phyloP scores from a whole-genome alignment of 768 basidiomycete genomes.

The Termitomyces bulborhizus region DNA sequence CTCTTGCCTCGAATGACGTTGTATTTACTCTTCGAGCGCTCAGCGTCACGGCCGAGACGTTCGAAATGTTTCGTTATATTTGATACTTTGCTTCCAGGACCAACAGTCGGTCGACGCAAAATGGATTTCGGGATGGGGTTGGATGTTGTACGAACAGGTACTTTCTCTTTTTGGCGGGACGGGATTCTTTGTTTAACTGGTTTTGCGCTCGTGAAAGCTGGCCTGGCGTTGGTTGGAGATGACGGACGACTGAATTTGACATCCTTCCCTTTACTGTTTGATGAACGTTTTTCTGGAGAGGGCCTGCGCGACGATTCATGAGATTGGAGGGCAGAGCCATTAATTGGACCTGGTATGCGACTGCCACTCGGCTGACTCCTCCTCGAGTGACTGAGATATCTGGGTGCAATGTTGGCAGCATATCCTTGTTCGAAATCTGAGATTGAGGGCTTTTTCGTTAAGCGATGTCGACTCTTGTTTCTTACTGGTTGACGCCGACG shows the following conservation, averaged over 20 bases:
- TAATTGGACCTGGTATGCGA: constrained; percentile 51
- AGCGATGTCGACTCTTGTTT: constrained; percentile 44
- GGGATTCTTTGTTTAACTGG: constrained; percentile 31
- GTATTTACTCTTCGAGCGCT: constrained; percentile 72
- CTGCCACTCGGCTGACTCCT: constrained; percentile 32
- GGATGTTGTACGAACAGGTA: constrained; percentile 18
- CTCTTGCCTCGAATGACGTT: constrained; percentile 82
- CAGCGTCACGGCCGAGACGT: constrained; percentile 67
- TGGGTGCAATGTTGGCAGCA: constrained; percentile 86
- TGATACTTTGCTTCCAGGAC: constrained; percentile 66
- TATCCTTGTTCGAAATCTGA: constrained; percentile 92
- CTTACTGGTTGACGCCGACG: constrained; percentile 35
- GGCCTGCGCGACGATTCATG: constrained; percentile 53
- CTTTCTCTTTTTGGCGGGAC: constrained; percentile 34
- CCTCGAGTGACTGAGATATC: constrained; percentile 54
- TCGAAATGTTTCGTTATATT: constrained; percentile 91
- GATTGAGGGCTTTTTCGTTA: constrained; percentile 50
- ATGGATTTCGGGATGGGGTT: constrained; percentile 41
- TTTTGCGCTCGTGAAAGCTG: constrained; percentile 23
- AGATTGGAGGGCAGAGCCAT: constrained; percentile 45
- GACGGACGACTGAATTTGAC: constrained; percentile 38
- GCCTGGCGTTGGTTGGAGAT: constrained; percentile 33
- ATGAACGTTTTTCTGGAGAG: constrained; percentile 67
- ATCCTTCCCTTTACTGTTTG: constrained; percentile 30
- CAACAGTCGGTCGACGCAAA: constrained; percentile 45